A percentile compares a stretch with the other conserved stretches of the same genome.
Conservation (phyloP, 2,329 filamentous ascomycete species). For the Paecilomyces sp. region DNA sequence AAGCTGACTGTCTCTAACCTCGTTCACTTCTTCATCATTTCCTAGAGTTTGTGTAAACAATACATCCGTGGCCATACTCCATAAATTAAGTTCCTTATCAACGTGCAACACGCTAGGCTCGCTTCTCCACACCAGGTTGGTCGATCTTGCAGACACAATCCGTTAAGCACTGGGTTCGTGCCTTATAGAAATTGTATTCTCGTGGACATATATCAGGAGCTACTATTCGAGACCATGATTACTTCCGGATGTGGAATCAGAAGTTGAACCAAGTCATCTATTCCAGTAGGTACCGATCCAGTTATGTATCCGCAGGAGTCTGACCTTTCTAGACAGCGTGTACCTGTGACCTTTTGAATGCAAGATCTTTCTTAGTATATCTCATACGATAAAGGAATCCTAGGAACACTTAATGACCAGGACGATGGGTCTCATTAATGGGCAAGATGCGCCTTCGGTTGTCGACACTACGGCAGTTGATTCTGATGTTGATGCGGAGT, state of each 20-base stretch:
- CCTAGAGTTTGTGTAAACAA: not conserved
- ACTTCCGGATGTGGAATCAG: too few species aligned
- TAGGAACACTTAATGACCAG: not conserved
- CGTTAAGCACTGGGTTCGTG: not conserved
- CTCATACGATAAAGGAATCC: not conserved
- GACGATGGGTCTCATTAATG: not conserved
- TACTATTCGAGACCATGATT: too few species aligned
- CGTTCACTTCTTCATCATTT: not conserved
- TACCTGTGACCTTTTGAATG: too few species aligned
- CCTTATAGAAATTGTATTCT: too few species aligned
- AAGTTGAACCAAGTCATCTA: too few species aligned
- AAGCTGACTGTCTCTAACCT: not conserved
- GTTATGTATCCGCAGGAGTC: too few species aligned
- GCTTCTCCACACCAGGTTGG: not conserved
- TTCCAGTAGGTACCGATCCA: too few species aligned
- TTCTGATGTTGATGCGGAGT: not conserved
- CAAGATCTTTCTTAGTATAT: too few species aligned
- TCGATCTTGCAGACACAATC: not conserved
- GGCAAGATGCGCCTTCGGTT: not conserved
- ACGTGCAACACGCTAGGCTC: not conserved
- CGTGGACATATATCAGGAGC: too few species aligned
- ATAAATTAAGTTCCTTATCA: not conserved
- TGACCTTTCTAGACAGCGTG: too few species aligned
- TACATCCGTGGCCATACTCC: too few species aligned
- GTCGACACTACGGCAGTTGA: not conserved